Evolutionary conservation across 2,329 filamentous ascomycete genomes (phyloP), one percentile per base, ranked within the genome.

Genomic region (Fusarium sarcochroum): DNA sequence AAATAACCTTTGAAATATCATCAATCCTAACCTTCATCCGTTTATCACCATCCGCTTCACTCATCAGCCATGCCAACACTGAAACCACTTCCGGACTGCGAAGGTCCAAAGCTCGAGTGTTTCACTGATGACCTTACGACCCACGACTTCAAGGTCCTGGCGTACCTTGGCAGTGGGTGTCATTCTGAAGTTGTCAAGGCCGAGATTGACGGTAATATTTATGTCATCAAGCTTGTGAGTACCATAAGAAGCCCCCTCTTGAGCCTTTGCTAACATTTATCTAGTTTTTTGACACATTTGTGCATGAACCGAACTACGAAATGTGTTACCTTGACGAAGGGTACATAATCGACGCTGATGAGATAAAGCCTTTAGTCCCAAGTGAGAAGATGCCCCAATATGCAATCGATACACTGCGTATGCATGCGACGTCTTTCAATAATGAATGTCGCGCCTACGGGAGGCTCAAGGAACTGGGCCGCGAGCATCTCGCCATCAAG

Each of bases 391-490:
- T 47, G 6, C 3, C 63, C 4, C 50, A 59, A 21, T 15, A 30
- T 2, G 21, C 10, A 0, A 11, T 34, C 3, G 40, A 64, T 1
- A 25, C 4, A 1, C 20, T 68, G 3, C 11, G 30, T 5, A 1
- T 54, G 1, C 40, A 68, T 4, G 17, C 64, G 1, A 40, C 64
- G 1, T 51, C 63, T 3, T 68, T 68, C n/a, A 8, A 55, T 45
- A 47, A 25, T 17, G 65, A 68, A 17, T 68, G 65, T 11, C 54
- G 65, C 10, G 65, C 41, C 11, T 69, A 56, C n/a, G 59, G 65
- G 0, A 27, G 65, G 1, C 47, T 68, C 17, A 69, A 68, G 34
- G 65, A 68, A 17, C 6, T 69, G 0, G 50, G 38, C 0, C 42
- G 54, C 0, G 65, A 68, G 23, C 5, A 47, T 3, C 65, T 68